Base-by-base conservation (phyloP, 2,329 filamentous ascomycete species). In the Chaetomium sp. region DNA sequence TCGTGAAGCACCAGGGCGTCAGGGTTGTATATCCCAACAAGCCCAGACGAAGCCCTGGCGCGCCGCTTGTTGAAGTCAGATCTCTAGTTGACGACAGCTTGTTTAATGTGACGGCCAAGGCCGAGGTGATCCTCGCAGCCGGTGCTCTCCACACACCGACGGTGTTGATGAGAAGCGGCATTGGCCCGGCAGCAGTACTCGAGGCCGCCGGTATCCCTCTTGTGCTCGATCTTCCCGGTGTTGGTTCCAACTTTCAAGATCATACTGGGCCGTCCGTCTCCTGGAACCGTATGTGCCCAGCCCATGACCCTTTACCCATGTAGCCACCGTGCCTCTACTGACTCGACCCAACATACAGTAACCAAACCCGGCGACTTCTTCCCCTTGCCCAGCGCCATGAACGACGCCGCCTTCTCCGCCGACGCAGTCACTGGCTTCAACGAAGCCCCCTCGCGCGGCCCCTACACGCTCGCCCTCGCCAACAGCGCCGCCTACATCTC, bases 141-240 rank as follows among this genome's bases (percentile, higher is more conserved):
- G 79, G 79, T 3, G 70, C 77, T 1, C 73, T 79, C 47, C 76
- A 78, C 62, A 79, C 78, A 0, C 79, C 79, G 1, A 74, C 79
- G 19, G 73, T 81, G 21, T 71, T 81, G 2, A 77, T 81, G 66
- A 66, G 78, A 4, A 79, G 76, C 23, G 79, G 79, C 0, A 76
- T 81, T 27, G 79, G 80, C 1, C 70, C 75, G 0, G 69, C 69
- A 10, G 64, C 67, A 0, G 72, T 79, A 31, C 72, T 79, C 16
- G 63, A 70, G 25, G 65, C 69, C 19, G 72, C 82, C 66, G 75
- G 77, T 5, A 86, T 88, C 60, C 74, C 79, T 0, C 77, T 86
- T 1, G 71, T 86, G 58, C 75, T 79, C 0, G 81, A 89, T 67
- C 78, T 86, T 0, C 86, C 85, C 0, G 87, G 85, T 51, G 85